A percentile compares a stretch with the other conserved stretches of the same genome.
Evolutionary conservation across 345 rosid genomes (phyloP).

Genomic region (Hibiscus syriacus): DNA sequence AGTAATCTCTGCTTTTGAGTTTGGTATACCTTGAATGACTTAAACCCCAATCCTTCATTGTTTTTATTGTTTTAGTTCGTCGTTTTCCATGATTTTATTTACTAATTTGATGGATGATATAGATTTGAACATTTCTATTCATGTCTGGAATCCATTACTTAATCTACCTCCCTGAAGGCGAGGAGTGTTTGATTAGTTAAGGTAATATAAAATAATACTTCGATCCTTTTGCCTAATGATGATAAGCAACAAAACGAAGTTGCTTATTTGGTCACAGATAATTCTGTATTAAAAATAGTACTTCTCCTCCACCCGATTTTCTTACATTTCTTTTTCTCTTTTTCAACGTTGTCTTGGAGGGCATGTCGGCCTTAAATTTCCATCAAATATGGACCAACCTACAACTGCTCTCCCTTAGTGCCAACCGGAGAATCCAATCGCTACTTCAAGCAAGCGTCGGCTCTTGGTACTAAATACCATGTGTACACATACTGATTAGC

Average conservation of each 20-base stretch:
- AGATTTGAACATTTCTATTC: conserved; percentile 8
- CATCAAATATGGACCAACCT: too few relatives aligned
- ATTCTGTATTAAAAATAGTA: too few relatives aligned
- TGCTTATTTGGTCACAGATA: background rate
- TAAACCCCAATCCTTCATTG: background rate
- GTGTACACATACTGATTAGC: too few relatives aligned
- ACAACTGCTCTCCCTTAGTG: too few relatives aligned
- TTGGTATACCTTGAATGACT: conserved; percentile 1
- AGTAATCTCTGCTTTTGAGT: background rate
- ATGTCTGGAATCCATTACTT: conserved; percentile 9
- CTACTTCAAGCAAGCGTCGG: too few relatives aligned
- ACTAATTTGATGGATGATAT: background rate
- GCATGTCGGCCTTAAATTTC: too few relatives aligned
- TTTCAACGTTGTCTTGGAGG: too few relatives aligned
- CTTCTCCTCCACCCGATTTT: too few relatives aligned
- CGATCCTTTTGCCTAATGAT: conserved; percentile 9
- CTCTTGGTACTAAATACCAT: too few relatives aligned
- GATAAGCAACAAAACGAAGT: background rate
- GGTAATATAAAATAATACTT: conserved; percentile 4
- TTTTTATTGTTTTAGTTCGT: background rate
- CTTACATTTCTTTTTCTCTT: too few relatives aligned
- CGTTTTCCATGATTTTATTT: background rate
- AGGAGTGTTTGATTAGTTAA: conserved; percentile 8
- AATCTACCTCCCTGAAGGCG: conserved; percentile 18
- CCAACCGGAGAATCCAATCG: too few relatives aligned